Base-by-base conservation (phyloP, 1,284 basidiomycete species). In the Trichosporon asahii region DNA sequence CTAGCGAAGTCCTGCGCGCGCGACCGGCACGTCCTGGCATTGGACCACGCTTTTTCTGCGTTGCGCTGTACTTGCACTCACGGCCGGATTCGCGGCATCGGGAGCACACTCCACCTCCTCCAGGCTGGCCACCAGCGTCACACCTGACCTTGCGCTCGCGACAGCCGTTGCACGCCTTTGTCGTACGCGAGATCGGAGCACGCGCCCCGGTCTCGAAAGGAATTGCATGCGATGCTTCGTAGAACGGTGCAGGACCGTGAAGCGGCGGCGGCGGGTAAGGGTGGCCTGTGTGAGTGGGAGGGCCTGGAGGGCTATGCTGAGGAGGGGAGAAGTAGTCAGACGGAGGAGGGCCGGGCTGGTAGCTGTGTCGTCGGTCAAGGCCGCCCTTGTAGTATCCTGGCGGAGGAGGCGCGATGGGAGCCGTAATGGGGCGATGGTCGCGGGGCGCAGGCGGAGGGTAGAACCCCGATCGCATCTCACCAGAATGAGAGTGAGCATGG, bases 111-210 rank as follows among this genome's bases (percentile, higher is more conserved):
- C 69, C 68, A 5, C 74, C 70, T 35, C 75, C 72, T 33, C 77
- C 73, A 21, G 73, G 64, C n/a, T 73, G 68, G 18, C 79, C 78
- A n/a, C 80, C 80, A 8, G 80, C 80, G 69, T 81, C 80, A 64
- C 81, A 83, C 21, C 81, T 70, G 1, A 83, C 81, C 68, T 83
- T 83, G 15, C 81, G 69, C 40, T 74, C 73, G n/a, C 81, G 70
- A 67, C 81, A 83, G 1, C 79, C 76, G 66, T 83, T 81, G 70
- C 81, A 83, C 1, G 81, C 81, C 67, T 81, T 81, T 21, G 80
- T 82, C 0, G 79, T 82, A 5, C 81, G 72, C 18, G 79, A 80
- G 33, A 83, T 83, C 2, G 81, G 81, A 1, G 77, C 77, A 31
- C 81, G 72, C 12, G 77, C 71, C 1, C 77, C 77, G 29, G 75